Evolutionary conservation across 371 early-diverging fungal species (phyloP).

Genomic region (Mucor circinelloides): DNA sequence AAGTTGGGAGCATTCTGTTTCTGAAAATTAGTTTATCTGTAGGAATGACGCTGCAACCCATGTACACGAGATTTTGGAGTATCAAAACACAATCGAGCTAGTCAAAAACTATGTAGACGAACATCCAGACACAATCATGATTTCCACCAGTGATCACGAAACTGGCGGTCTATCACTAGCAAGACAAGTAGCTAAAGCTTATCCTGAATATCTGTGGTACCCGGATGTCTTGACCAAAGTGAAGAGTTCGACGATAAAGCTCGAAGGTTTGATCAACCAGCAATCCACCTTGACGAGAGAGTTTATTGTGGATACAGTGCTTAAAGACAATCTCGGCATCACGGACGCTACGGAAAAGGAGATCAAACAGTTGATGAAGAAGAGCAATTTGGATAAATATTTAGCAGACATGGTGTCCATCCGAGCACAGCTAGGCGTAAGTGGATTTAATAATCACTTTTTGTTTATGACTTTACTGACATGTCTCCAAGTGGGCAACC

Average conservation of each 20-base stretch:
- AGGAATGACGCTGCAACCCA: slow-evolving; percentile 93
- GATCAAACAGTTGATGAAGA: slow-evolving; percentile 47
- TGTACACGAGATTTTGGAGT: slow-evolving; percentile 87
- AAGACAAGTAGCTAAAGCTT: slow-evolving; percentile 60
- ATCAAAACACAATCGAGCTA: slow-evolving; percentile 74
- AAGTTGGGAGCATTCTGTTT: neutral
- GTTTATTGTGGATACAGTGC: slow-evolving; percentile 47
- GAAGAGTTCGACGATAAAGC: slow-evolving; percentile 62
- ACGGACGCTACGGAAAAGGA: slow-evolving; percentile 69
- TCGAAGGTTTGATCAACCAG: slow-evolving; percentile 42
- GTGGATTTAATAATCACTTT: neutral
- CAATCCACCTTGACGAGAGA: slow-evolving; percentile 18
- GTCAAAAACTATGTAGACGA: slow-evolving; percentile 76
- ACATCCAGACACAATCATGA: slow-evolving; percentile 82
- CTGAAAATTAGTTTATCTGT: slow-evolving; percentile 13
- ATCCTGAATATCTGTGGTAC: slow-evolving; percentile 88
- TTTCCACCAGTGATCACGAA: slow-evolving; percentile 93
- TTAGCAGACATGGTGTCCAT: slow-evolving; percentile 72
- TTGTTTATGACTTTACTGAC: neutral
- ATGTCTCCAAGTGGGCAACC: slow-evolving; percentile 73
- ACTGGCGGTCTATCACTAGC: slow-evolving; percentile 91
- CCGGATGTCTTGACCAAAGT: slow-evolving; percentile 76
- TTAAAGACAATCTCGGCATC: slow-evolving; percentile 69
- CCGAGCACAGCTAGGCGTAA: slow-evolving; percentile 73
- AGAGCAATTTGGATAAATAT: slow-evolving; percentile 42